phyloP scores from a whole-genome alignment of 768 basidiomycete genomes.

The Phaffia tasmanica region DNA sequence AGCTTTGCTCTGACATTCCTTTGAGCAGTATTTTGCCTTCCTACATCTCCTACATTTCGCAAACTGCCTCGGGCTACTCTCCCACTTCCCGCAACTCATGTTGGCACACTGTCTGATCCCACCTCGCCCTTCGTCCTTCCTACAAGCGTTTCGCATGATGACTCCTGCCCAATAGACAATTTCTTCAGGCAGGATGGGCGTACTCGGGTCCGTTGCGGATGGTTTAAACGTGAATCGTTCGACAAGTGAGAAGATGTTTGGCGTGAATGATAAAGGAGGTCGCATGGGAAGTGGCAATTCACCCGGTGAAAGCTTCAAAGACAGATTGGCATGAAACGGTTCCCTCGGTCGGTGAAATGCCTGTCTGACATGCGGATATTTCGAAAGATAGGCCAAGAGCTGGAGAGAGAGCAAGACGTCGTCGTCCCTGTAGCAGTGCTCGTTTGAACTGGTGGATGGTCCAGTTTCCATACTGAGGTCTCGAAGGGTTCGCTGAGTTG shows the following conservation, averaged over 20 bases:
- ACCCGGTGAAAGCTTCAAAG: constrained; percentile 26
- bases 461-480: constrained; percentile 24
- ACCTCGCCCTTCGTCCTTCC: constrained; percentile 85
- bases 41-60: constrained; percentile 91
- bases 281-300: constrained; percentile 33
- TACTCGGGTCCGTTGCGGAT: constrained; percentile 62
- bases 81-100: constrained; percentile 95
- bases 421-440: constrained; percentile 65
- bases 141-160: constrained; percentile 98
- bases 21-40: constrained; percentile 97
- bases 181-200: constrained; percentile 63
- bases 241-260: constrained; percentile 90
- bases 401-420: constrained; percentile 84
- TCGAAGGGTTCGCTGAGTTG: constrained; percentile 25
- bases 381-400: constrained; percentile 88
- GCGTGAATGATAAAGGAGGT: constrained; percentile 40
- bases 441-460: constrained; percentile 30
- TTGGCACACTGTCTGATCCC: constrained; percentile 97
- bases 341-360: constrained; percentile 74
- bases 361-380: constrained; percentile 92
- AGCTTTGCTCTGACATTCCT: constrained; percentile 89
- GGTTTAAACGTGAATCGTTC: constrained; percentile 94
- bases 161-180: constrained; percentile 99
- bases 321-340: constrained; percentile 36
- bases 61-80: constrained; percentile 81